Evolutionary conservation across 2,329 filamentous ascomycete species (phyloP).

Genomic region (Cadophora malorum): DNA sequence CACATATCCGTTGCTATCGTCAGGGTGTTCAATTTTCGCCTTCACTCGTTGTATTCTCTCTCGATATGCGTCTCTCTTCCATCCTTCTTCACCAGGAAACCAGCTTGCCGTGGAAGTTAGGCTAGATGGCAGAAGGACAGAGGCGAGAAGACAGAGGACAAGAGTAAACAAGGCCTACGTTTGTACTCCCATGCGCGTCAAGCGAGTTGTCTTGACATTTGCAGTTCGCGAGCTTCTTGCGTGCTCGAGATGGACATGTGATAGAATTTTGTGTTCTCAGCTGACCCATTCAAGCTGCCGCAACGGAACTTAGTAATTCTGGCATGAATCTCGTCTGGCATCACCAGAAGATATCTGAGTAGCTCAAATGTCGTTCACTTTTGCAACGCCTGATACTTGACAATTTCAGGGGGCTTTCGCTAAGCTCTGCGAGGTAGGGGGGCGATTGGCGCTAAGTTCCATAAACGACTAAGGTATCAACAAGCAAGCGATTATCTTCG

Average conservation of each 20-base stretch:
- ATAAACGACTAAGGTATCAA: no score
- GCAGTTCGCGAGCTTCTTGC: background rate
- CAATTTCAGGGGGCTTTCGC: no score
- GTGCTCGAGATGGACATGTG: slow-evolving; percentile 3
- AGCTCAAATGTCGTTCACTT: no score
- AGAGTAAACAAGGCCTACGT: slow-evolving; percentile 40
- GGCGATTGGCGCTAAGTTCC: no score
- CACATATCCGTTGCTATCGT: slow-evolving; percentile 49
- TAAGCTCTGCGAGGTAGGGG: no score
- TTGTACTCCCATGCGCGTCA: background rate
- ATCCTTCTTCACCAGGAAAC: slow-evolving; percentile 54
- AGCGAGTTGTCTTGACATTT: background rate
- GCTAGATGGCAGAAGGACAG: slow-evolving; percentile 38
- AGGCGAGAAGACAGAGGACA: slow-evolving; percentile 33
- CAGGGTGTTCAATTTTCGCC: slow-evolving; percentile 55
- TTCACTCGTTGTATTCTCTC: slow-evolving; percentile 54
- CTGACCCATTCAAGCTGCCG: no score
- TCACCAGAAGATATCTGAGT: no score
- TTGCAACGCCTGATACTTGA: no score
- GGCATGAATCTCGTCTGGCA: no score
- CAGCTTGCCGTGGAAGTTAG: slow-evolving; percentile 50
- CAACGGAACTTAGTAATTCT: no score
- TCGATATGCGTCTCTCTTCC: slow-evolving; percentile 48
- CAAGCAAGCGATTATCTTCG: no score
- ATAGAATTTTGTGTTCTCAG: background rate